Evolutionary conservation across 495 filamentous ascomycete genomes (phyloP), one percentile per base, ranked within the genome.

Genomic region (Amphirosellinia nigrospora): DNA sequence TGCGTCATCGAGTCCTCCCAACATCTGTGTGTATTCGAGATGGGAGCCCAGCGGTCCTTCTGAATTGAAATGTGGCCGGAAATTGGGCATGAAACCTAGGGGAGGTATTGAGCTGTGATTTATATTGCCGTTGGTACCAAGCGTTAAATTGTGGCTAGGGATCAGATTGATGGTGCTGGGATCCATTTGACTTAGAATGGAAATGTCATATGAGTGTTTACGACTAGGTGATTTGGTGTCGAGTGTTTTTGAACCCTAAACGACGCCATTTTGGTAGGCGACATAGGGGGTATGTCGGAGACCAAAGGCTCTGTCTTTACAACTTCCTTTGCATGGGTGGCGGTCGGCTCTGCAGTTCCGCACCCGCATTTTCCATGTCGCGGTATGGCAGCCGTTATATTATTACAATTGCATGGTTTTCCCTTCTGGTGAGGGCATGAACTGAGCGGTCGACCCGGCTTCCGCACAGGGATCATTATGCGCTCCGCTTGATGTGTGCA

Each of bases 381-480:
- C 2, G 86, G 86, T 59, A 88, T 85, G 15, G 86, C 86, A 28
- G 84, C 84, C 58, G 83, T 86, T 16, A 88, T 82, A 32, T 69
- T 66, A 13, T 82, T 80, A 66, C 86, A 87, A 19, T 74, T 77
- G 70, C 86, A 88, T 26, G 77, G 67, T 23, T 84, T 84, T 6
- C 87, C 87, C 62, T 86, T 86, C 3, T 89, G 87, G 78, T 94
- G 93, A 56, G 91, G 91, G 73, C 93, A 96, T 65, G 87, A 88
- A 63, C 90, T 90, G 23, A 94, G 81, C 21, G 93, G 93, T 56
- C 93, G 86, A 10, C 93, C 93, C 2, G 93, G 92, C 74, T 93
- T 94, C 62, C 90, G 89, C 11, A 95, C 92, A 58, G 90, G 90
- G 67, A 93, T 80, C 87, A 96, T 90, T 23, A 93, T 79, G 71